Evolutionary conservation across 1,139 yeast genomes (phyloP), one percentile per base, ranked within the genome.

Genomic region (Magnusiomyces ingens): DNA sequence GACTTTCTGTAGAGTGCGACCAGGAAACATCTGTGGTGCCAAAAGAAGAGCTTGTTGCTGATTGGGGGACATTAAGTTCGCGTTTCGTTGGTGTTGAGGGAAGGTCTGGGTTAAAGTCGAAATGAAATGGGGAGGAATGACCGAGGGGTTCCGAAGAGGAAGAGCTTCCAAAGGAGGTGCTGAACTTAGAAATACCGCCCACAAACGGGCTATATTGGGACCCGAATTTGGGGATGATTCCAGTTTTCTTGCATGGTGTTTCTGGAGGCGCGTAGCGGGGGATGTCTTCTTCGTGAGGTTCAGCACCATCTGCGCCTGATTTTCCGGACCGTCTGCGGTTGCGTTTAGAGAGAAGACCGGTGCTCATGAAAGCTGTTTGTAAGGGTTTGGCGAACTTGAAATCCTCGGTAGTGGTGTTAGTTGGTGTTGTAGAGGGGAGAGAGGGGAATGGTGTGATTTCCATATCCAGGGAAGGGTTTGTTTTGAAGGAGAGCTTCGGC

Each of bases 341-440:
- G 58, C 80, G 82, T 70, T 88, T 88, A 57, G 91, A 85, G 56
- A 84, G 68, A 46, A 88, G 72, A 0, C 96, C 96, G 0, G 86
- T 74, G 3, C 93, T 80, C 68, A 81, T 77, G 67, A 89, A 89
- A 13, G 94, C 96, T 0, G 93, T 84, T 66, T 87, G 95, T 48
- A 87, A 74, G 3, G 96, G 96, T 64, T 85, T 85, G 36, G 85
- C 95, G 54, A 81, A 80, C 59, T 81, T 80, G 68, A 83, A 88
- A 21, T 78, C 58, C 29, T 68, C 75, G n/a, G 82, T 77, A 17
- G 81, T 70, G 3, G 57, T 51, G 38, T 57, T 26, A 10, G 45
- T 18, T 35, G 19, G 43, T 17, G 17, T 37, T 41, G 12, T 10
- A n/a, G 15, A 49, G 29, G 8, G 41, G 13, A 22, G 21, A 10